phyloP scores from a whole-genome alignment of 2,329 filamentous ascomycete species.

The Fusarium sp. region DNA sequence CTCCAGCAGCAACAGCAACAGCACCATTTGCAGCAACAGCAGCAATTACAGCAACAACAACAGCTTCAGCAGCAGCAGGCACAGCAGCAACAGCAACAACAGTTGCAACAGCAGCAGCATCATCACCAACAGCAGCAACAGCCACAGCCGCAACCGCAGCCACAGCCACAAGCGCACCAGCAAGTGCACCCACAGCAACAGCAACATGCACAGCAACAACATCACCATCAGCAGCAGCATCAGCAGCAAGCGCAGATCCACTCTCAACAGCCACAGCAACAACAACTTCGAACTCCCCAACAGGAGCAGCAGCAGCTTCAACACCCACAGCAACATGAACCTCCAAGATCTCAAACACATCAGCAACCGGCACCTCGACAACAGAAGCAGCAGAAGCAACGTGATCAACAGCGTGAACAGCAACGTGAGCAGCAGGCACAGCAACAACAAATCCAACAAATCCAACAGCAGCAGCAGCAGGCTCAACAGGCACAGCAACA shows the following conservation, averaged over 20 bases:
- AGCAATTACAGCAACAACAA: conserved; percentile 44
- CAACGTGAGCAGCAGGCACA: conserved; percentile 41
- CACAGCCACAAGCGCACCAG: conserved; percentile 44
- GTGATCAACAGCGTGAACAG: conserved; percentile 49
- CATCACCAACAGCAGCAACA: conserved; percentile 46
- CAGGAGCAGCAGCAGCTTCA: conserved; percentile 44
- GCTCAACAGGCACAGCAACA: conserved; percentile 43
- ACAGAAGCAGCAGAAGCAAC: conserved; percentile 42
- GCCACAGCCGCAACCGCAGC: conserved; percentile 38
- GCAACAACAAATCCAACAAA: conserved; percentile 42
- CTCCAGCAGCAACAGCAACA: conserved; percentile 42
- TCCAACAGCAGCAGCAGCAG: conserved; percentile 34
- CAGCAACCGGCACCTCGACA: conserved; percentile 45
- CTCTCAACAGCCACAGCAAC: conserved; percentile 33
- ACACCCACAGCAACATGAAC: conserved; percentile 40
- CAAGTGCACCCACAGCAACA: conserved; percentile 47
- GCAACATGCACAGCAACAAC: conserved; percentile 45
- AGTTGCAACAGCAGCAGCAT: conserved; percentile 39
- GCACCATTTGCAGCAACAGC: conserved; percentile 42
- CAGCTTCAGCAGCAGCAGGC: conserved; percentile 39
- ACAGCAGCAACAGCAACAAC: conserved; percentile 41
- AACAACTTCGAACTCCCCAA: conserved; percentile 39
- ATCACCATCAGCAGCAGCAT: conserved; percentile 37
- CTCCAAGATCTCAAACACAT: conserved; percentile 40
- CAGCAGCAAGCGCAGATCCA: conserved; percentile 42